A percentile compares a stretch with the other conserved stretches of the same genome.
Conservation (phyloP, 2,329 filamentous ascomycete species). For the Samsoniella hepiali region DNA sequence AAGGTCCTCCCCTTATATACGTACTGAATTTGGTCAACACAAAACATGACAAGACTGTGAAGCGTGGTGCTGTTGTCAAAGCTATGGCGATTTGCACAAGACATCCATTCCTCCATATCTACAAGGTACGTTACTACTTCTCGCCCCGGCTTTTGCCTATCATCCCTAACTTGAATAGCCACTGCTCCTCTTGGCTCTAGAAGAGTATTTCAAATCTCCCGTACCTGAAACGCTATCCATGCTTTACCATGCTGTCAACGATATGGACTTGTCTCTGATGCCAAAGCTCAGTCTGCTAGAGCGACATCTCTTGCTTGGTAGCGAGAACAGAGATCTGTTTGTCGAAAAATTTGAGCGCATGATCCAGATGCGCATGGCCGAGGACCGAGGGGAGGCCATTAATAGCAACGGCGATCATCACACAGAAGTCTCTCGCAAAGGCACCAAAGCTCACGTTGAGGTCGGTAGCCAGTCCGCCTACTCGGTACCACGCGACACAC, state of each 20-base stretch:
- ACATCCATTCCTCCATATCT: constrained; percentile 97
- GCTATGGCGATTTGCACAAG: constrained; percentile 98
- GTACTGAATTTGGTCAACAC: constrained; percentile 97
- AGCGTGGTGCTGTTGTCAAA: constrained; percentile 92
- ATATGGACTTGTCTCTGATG: constrained; percentile 94
- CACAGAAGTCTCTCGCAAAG: constrained; percentile 55
- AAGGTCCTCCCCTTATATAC: constrained; percentile 91
- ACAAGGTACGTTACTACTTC: constrained; percentile 64
- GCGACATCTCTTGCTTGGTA: constrained; percentile 79
- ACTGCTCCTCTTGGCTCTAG: constrained; percentile 80
- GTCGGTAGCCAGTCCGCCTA: constrained; percentile 59
- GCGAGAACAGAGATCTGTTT: constrained; percentile 93
- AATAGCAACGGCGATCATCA: constrained; percentile 40
- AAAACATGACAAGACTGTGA: constrained; percentile 89
- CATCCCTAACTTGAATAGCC: constrained; percentile 52
- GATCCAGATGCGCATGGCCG: constrained; percentile 75
- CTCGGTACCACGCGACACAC: constrained; percentile 83
- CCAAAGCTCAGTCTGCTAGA: constrained; percentile 81
- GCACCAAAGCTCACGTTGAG: constrained; percentile 61
- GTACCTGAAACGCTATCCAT: constrained; percentile 82
- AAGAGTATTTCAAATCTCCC: constrained; percentile 95
- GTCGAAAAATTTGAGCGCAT: constrained; percentile 96
- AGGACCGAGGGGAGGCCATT: constrained; percentile 51
- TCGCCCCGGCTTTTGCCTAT: constrained; percentile 18
- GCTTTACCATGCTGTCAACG: constrained; percentile 89